A percentile compares a stretch with the other conserved stretches of the same genome.
Conservation (phyloP, 2,329 filamentous ascomycete species). For the Ceratocystis harringtonii region DNA sequence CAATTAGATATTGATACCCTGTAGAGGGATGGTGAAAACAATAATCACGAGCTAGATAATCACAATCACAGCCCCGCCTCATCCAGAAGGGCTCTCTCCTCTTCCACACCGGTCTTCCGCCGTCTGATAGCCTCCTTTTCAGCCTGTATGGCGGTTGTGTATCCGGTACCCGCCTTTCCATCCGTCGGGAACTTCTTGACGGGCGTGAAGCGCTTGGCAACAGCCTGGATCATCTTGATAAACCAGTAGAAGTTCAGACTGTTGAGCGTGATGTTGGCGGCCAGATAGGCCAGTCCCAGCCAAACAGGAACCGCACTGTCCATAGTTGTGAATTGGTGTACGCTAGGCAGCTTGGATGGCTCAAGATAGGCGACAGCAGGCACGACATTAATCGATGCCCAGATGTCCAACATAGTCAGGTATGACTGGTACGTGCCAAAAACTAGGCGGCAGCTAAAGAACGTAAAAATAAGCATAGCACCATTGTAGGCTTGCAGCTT, state of each 20-base stretch:
- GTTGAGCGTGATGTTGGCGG: conserved; percentile 58
- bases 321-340: conserved; percentile 31
- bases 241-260: conserved; percentile 76
- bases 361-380: conserved; percentile 19
- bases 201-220: conserved; percentile 55
- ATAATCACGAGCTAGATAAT: background rate
- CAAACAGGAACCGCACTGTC: conserved; percentile 47
- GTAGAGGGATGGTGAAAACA: background rate
- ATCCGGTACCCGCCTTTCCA: background rate
- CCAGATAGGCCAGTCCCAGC: conserved; percentile 53
- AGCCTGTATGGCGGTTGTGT: conserved; percentile 12
- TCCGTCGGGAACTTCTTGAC: background rate
- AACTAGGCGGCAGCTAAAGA: conserved; percentile 61
- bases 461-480: conserved; percentile 53
- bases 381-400: conserved; percentile 23
- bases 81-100: conserved; percentile 9
- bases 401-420: conserved; percentile 56
- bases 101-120: conserved; percentile 12
- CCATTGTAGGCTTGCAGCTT: conserved; percentile 64
- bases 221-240: conserved; percentile 67
- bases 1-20: background rate
- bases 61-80: conserved; percentile 9
- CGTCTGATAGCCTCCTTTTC: conserved; percentile 10
- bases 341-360: conserved; percentile 27
- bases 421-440: conserved; percentile 63